These are phyloP conservation scores for Hygrophorus pudorinus DNA, from an alignment of 768 basidiomycete species.

Conservation along the genomic window DNA sequence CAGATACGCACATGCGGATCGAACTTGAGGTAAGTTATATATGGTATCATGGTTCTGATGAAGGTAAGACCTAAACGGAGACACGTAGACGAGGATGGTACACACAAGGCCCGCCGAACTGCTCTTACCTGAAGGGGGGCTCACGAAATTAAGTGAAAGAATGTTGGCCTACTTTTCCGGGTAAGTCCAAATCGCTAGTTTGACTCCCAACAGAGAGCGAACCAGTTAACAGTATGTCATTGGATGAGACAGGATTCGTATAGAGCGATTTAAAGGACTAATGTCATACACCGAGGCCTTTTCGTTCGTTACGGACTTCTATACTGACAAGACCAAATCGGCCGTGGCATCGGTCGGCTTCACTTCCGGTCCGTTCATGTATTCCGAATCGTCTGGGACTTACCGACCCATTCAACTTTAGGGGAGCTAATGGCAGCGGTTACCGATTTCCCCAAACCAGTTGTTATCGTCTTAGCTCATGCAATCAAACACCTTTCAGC, in stretches of 20 bases:
- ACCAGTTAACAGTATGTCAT: constrained; percentile 23
- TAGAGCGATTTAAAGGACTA: constrained; percentile 46
- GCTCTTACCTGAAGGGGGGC: constrained; percentile 45
- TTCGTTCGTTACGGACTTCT: constrained; percentile 53
- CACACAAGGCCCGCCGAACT: constrained; percentile 82
- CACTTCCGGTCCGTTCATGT: constrained; percentile 29
- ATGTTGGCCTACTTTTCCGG: constrained; percentile 64
- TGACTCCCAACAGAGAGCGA: background rate
- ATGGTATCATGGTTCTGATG: background rate
- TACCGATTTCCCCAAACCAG: constrained; percentile 57
- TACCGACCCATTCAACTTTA: constrained; percentile 15
- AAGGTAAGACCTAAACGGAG: background rate
- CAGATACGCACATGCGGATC: constrained; percentile 75
- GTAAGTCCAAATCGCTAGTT: constrained; percentile 25
- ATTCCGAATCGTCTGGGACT: background rate
- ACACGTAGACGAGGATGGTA: constrained; percentile 66
- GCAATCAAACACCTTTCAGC: constrained; percentile 57
- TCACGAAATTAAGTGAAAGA: constrained; percentile 66
- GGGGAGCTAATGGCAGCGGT: constrained; percentile 54
- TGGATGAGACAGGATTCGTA: constrained; percentile 38
- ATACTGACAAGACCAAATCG: constrained; percentile 38
- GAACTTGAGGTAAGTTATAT: constrained; percentile 65
- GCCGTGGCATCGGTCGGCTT: constrained; percentile 32
- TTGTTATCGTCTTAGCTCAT: constrained; percentile 66
- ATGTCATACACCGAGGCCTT: constrained; percentile 67